Base-by-base conservation (phyloP, 2,329 filamentous ascomycete genomes). In the Stagonosporopsis vannaccii region DNA sequence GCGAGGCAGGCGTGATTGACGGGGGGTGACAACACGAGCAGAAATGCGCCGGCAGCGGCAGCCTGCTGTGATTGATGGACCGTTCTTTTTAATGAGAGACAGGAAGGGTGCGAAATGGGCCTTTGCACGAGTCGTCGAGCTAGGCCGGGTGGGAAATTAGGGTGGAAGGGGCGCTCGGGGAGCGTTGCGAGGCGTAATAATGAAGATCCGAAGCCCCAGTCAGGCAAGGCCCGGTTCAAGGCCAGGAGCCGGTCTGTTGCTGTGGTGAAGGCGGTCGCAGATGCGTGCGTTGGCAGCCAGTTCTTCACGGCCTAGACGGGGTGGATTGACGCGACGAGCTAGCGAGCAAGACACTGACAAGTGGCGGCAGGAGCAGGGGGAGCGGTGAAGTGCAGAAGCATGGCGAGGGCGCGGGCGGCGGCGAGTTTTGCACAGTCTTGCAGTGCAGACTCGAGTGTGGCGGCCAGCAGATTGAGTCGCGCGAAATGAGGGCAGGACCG, bases 61-160 rank as follows among this genome's bases (percentile, higher is more conserved):
- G 51, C 44, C 41, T 51, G 45, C 61, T 67, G 62, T 69, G 67
- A 72, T 70, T 70, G 71, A 65, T 62, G 65, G 67, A 61, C 50
- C 59, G 66, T 59, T 62, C 58, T 32, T 48, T 60, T 63, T 64
- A 65, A 61, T 66, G 63, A 61, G 63, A 61, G 65, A 59, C 61
- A 62, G 56, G 51, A 60, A 65, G 60, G 65, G 63, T 56, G 67
- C 62, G 59, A 64, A 58, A 67, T 66, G 68, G 69, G 71, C 66
- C 68, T 69, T 52, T 66, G 70, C 73, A 75, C 71, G 69, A 73
- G 69, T 75, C 72, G 72, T 58, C 68, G 69, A 71, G 67, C 64
- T 68, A 70, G 67, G 65, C 66, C 65, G 63, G 66, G 67, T 60
- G 63, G 60, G 59, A 64, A 66, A 75, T 74, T 75, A 75, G 72